Evolutionary conservation across 805 yeast genomes (phyloP).

Genomic region (Cyberlindnera petersonii): DNA sequence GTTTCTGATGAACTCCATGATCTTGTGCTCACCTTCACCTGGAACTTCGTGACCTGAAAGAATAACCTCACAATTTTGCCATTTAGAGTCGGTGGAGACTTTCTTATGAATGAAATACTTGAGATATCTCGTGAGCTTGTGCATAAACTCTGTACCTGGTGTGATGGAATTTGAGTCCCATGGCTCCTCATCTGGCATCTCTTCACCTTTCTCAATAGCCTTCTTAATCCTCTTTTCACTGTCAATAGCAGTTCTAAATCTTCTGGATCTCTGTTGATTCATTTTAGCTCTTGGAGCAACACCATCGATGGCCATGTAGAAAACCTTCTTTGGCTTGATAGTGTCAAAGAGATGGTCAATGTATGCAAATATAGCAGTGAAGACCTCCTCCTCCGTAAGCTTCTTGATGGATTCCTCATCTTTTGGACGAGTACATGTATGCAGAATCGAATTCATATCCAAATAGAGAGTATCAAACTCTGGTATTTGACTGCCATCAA

Average conservation of each 20-base stretch:
- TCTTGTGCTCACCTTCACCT: slow-evolving; percentile 99
- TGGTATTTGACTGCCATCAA: slow-evolving; percentile 78
- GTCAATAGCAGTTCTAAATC: slow-evolving; percentile 89
- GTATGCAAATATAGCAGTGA: slow-evolving; percentile 86
- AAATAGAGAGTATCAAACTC: slow-evolving; percentile 93
- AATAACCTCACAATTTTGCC: slow-evolving; percentile 85
- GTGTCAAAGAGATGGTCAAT: slow-evolving; percentile 89
- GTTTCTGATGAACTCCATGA: slow-evolving; percentile 85
- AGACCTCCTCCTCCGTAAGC: slow-evolving; percentile 87
- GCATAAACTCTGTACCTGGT: slow-evolving; percentile 99
- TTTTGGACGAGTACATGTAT: slow-evolving; percentile 87
- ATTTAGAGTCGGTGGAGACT: slow-evolving; percentile 83
- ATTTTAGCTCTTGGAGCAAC: slow-evolving; percentile 98
- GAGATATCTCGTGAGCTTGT: slow-evolving; percentile 72
- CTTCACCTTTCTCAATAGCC: slow-evolving; percentile 70
- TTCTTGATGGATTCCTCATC: slow-evolving; percentile 60
- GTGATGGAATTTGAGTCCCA: slow-evolving; percentile 98
- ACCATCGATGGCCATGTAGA: slow-evolving; percentile 96
- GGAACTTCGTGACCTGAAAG: slow-evolving; percentile 96
- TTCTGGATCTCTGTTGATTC: slow-evolving; percentile 94
- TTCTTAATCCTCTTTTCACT: slow-evolving; percentile 70
- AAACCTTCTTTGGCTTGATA: slow-evolving; percentile 79
- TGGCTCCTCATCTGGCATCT: slow-evolving; percentile 76
- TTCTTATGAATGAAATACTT: slow-evolving; percentile 93
- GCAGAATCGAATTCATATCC: slow-evolving; percentile 97